Percentiles rank a stretch among this genome's conserved stretches.
Evolutionary conservation across 2,329 filamentous ascomycete species (phyloP).

Genomic region (Arthrobotrys iridis): DNA sequence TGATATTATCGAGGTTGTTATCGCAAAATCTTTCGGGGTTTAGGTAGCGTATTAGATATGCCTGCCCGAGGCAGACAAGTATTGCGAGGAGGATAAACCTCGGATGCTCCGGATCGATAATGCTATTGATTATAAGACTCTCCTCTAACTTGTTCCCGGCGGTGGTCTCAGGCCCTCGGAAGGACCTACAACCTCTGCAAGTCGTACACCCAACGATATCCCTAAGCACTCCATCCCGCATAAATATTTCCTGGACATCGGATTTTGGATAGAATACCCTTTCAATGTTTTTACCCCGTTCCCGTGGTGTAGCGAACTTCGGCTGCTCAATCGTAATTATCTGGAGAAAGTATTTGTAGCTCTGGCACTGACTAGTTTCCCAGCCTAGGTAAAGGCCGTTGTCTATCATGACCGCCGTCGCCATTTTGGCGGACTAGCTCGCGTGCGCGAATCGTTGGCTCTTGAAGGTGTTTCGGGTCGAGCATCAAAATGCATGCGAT

Average conservation of each 20-base stretch:
- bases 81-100: slow-evolving; percentile 37
- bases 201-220: slow-evolving; percentile 29
- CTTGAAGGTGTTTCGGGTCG: background rate
- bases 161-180: slow-evolving; percentile 4
- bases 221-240: slow-evolving; percentile 25
- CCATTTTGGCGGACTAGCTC: slow-evolving; percentile 37
- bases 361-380: slow-evolving; percentile 29
- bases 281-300: slow-evolving; percentile 22
- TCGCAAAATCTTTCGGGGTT: slow-evolving; percentile 34
- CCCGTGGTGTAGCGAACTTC: slow-evolving; percentile 20
- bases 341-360: slow-evolving; percentile 37
- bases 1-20: slow-evolving; percentile 32
- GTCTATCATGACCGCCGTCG: slow-evolving; percentile 45
- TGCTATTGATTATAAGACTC: slow-evolving; percentile 36
- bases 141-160: slow-evolving; percentile 26
- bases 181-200: slow-evolving; percentile 25
- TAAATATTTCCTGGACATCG: slow-evolving; percentile 21
- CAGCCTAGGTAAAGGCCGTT: slow-evolving; percentile 36
- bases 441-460: slow-evolving; percentile 27
- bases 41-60: slow-evolving; percentile 29
- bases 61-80: slow-evolving; percentile 30
- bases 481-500: slow-evolving; percentile 10
- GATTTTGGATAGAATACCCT: slow-evolving; percentile 33
- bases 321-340: slow-evolving; percentile 30
- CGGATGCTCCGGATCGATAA: slow-evolving; percentile 24